A percentile compares a stretch with the other conserved stretches of the same genome.
These are phyloP conservation scores for Yamadazyma membranifaciens DNA, from an alignment of 1,139 yeast genomes.

Conservation along the genomic window DNA sequence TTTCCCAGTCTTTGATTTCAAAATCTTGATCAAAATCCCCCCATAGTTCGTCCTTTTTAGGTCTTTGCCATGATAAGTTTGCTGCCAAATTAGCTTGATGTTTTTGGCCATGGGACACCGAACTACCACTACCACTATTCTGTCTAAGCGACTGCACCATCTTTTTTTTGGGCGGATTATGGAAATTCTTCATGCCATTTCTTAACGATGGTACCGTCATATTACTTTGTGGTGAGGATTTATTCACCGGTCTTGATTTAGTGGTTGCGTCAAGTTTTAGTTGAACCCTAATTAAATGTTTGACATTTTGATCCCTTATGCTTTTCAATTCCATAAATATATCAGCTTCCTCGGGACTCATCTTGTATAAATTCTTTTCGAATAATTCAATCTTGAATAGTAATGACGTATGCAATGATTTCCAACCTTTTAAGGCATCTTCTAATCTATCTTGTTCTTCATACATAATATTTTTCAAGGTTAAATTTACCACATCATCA, in stretches of 20 bases:
- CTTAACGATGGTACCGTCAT: constrained; percentile 32
- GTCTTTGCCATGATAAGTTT: constrained; percentile 33
- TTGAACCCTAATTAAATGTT: constrained; percentile 45
- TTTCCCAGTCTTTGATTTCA: constrained; percentile 31
- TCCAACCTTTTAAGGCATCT: constrained; percentile 71
- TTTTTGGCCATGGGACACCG: constrained; percentile 13
- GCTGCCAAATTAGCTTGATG: constrained; percentile 47
- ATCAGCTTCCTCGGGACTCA: constrained; percentile 40
- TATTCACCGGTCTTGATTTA: constrained; percentile 19
- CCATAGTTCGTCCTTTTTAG: constrained; percentile 28
- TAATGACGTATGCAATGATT: constrained; percentile 59
- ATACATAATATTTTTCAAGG: constrained; percentile 53
- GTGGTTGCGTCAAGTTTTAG: constrained; percentile 39
- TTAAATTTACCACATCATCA: constrained; percentile 57
- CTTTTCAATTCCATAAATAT: constrained; percentile 46
- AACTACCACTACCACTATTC: constrained; percentile 5
- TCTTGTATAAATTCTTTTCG: constrained; percentile 40
- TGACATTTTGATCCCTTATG: constrained; percentile 52
- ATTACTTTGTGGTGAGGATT: constrained; percentile 9
- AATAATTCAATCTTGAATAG: constrained; percentile 55
- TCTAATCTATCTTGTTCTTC: constrained; percentile 55
- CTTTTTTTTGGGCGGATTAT: constrained; percentile 10
- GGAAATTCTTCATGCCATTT: constrained; percentile 13
- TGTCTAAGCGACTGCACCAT: constrained; percentile 42
- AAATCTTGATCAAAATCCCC: constrained; percentile 48